phyloP scores from a whole-genome alignment of 148 eudicot genomes.

The Spergularia bocconei region DNA sequence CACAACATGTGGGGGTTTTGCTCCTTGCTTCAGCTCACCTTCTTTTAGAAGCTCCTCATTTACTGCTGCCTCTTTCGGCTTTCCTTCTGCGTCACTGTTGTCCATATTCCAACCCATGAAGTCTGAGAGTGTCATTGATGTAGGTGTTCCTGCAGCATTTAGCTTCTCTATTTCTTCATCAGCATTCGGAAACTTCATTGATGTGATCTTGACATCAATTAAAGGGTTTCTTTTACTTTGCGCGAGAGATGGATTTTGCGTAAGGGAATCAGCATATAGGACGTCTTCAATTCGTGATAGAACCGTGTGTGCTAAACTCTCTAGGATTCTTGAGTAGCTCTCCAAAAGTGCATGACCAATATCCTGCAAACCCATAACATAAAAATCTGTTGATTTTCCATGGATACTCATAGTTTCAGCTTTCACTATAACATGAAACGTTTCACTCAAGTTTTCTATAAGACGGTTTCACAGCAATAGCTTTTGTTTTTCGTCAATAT shows the following conservation, averaged over 20 bases:
- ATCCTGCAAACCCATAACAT: constrained; percentile 44
- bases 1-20: constrained; percentile 35
- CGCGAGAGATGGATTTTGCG: constrained; percentile 46
- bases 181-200: constrained; percentile 37
- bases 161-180: constrained; percentile 59
- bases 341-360: constrained; percentile 71
- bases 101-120: constrained; percentile 70
- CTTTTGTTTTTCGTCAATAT: background rate
- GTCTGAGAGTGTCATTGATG: constrained; percentile 68
- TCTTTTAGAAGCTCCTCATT: constrained; percentile 32
- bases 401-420: too few relatives aligned
- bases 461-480: too few relatives aligned
- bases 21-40: constrained; percentile 20
- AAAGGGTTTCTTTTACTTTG: constrained; percentile 30
- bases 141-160: constrained; percentile 42
- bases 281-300: constrained; percentile 79
- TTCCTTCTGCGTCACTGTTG: constrained; percentile 35
- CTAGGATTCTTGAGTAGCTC: constrained; percentile 81
- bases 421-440: too few relatives aligned
- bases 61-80: constrained; percentile 32
- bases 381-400: background rate
- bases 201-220: constrained; percentile 27
- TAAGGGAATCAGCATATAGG: constrained; percentile 54
- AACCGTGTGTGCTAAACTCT: constrained; percentile 72
- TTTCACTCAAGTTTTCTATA: too few relatives aligned